Percentiles rank a stretch among this genome's conserved stretches.
These are phyloP conservation scores for Knoxdaviesia proteae DNA, from an alignment of 2,329 filamentous ascomycete species.

Conservation along the genomic window DNA sequence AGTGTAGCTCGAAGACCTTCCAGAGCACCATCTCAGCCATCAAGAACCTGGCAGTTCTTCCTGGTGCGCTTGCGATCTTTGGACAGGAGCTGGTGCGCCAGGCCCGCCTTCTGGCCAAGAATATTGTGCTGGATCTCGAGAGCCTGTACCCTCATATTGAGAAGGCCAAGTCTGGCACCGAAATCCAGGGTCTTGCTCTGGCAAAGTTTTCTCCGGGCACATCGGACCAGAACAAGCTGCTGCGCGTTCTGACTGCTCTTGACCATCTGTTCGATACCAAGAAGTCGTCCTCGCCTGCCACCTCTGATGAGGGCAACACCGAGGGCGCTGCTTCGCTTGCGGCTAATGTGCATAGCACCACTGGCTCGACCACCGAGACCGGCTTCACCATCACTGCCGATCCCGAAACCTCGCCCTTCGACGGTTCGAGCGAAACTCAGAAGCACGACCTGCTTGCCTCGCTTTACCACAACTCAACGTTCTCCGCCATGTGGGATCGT, in stretches of 20 bases:
- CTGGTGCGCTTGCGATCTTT: constrained; percentile 73
- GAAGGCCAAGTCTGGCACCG: constrained; percentile 70
- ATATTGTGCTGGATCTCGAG: constrained; percentile 67
- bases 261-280: constrained; percentile 90
- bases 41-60: constrained; percentile 88
- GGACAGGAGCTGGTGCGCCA: constrained; percentile 83
- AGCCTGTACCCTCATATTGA: constrained; percentile 73
- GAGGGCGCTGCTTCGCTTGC: too few relatives aligned
- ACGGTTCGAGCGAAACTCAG: constrained; percentile 32
- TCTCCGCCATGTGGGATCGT: constrained; percentile 79
- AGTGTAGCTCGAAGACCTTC: constrained; percentile 96
- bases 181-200: constrained; percentile 84
- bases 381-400: too few relatives aligned
- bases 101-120: constrained; percentile 64
- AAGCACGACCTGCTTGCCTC: constrained; percentile 73
- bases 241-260: constrained; percentile 78
- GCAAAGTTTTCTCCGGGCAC: constrained; percentile 91
- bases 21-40: constrained; percentile 96
- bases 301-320: too few relatives aligned
- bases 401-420: constrained; percentile 22
- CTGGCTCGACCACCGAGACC: too few relatives aligned
- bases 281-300: constrained; percentile 20
- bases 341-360: too few relatives aligned
- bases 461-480: constrained; percentile 78
- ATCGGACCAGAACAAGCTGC: constrained; percentile 88